phyloP scores from a whole-genome alignment of 1,284 basidiomycete genomes.

The Peniophora sp. region DNA sequence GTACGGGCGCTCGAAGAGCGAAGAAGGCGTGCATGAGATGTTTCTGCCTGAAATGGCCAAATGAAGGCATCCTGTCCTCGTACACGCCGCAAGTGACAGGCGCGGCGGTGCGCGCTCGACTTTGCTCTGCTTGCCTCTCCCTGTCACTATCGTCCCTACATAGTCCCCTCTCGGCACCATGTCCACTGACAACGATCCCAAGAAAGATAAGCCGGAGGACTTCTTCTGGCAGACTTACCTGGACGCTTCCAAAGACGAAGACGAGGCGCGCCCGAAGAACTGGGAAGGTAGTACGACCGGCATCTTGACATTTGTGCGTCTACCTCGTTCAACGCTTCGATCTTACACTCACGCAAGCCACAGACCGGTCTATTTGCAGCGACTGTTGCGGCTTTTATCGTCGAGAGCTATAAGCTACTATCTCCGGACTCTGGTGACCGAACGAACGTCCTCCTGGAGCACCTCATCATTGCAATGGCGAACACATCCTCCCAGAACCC shows the following conservation, averaged over 20 bases:
- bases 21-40: no score
- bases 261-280: background rate
- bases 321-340: background rate
- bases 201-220: no score
- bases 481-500: slow-evolving; percentile 3
- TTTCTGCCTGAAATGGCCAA: no score
- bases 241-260: background rate
- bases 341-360: background rate
- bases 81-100: no score
- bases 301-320: background rate
- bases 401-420: slow-evolving; percentile 33
- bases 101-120: no score
- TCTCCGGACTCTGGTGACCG: slow-evolving; percentile 23
- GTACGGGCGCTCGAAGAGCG: no score
- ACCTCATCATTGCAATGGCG: slow-evolving; percentile 14
- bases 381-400: slow-evolving; percentile 35
- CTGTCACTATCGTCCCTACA: no score
- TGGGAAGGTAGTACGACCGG: background rate
- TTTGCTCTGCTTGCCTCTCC: no score
- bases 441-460: slow-evolving; percentile 23
- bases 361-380: slow-evolving; percentile 37
- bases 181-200: no score
- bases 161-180: no score
- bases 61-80: no score
- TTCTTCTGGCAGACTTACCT: no score